Base-by-base conservation (phyloP, 1,284 basidiomycete species). In the Marasmius fiardii region DNA sequence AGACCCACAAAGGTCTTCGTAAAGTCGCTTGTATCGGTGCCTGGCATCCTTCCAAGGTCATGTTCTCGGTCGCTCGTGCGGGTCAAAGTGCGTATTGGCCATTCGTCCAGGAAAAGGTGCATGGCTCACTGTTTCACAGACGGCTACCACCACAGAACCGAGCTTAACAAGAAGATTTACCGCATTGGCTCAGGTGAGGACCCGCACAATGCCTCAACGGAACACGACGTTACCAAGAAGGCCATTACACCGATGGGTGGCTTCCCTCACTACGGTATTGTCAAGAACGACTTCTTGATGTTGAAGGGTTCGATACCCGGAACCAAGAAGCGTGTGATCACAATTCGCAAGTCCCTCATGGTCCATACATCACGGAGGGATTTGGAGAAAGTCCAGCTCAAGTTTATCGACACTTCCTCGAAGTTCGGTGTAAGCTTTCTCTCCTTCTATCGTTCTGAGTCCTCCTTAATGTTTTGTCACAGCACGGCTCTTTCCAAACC, bases 21-120 rank as follows among this genome's bases (percentile, higher is more conserved):
- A 98, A 98, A 81, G 95, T 98, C 66, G 96, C 96, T 73, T 99
- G 97, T 90, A 98, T 99, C 69, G 96, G 96, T 82, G 95, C 95
- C 71, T 97, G 95, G 95, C 95, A 97, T 85, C 95, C 94, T 70
- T 92, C 92, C 63, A 96, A 95, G 78, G 95, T 98, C 85, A 98
- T 98, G 95, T 99, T 93, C 89, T 97, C 95, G 50, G 97, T 99
- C 65, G 96, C 95, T 59, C 96, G 97, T 83, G 95, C 97, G 64
- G 97, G 97, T 94, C 96, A 99, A 88, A 92, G 90, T 93, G 67
- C 60, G 88, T 76, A 45, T 14, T 14, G 23, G 45, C 31, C 47
- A 24, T 21, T 44, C 41, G 2, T 37, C 20, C 52, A 39, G 35
- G 18, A 37, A 28, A 43, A 10, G 51, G 31, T 5, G 26, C 16